Conservation (phyloP, 768 basidiomycete species). For the Paxillus involutus region DNA sequence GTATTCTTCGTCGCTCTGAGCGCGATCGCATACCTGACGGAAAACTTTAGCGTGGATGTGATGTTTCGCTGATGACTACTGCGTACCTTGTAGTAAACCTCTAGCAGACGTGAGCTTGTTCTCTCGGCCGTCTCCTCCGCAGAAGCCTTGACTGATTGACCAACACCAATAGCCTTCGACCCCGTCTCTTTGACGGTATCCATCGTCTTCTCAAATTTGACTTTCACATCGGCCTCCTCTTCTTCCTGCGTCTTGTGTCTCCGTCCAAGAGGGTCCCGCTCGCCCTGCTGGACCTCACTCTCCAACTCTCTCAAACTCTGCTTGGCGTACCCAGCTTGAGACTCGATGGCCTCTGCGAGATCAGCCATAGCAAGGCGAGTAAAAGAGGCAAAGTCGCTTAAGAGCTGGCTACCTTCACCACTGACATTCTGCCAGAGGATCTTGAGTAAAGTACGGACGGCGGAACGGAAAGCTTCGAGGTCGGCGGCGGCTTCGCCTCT, state of each 20-base stretch:
- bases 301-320: constrained; percentile 55
- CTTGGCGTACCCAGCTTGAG: constrained; percentile 50
- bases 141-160: constrained; percentile 42
- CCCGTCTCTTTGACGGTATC: constrained; percentile 62
- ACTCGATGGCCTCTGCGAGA: constrained; percentile 58
- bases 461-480: constrained; percentile 44
- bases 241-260: constrained; percentile 47
- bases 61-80: background rate
- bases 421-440: constrained; percentile 54
- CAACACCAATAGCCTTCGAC: constrained; percentile 52
- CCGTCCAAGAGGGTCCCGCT: constrained; percentile 57
- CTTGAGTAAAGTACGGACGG: constrained; percentile 51
- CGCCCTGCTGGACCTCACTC: constrained; percentile 56
- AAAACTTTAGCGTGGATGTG: background rate
- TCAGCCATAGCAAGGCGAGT: constrained; percentile 65
- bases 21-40: constrained; percentile 61
- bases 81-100: constrained; percentile 53
- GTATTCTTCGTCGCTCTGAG: constrained; percentile 61
- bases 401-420: constrained; percentile 51
- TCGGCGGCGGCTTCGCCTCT: constrained; percentile 51
- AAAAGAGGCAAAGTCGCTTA: constrained; percentile 66
- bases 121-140: constrained; percentile 45
- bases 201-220: constrained; percentile 65
- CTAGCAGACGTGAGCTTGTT: constrained; percentile 43
- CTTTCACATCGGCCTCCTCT: constrained; percentile 44